Conservation (phyloP, 1,284 basidiomycete genomes). For the Limonomyces culmigenus region DNA sequence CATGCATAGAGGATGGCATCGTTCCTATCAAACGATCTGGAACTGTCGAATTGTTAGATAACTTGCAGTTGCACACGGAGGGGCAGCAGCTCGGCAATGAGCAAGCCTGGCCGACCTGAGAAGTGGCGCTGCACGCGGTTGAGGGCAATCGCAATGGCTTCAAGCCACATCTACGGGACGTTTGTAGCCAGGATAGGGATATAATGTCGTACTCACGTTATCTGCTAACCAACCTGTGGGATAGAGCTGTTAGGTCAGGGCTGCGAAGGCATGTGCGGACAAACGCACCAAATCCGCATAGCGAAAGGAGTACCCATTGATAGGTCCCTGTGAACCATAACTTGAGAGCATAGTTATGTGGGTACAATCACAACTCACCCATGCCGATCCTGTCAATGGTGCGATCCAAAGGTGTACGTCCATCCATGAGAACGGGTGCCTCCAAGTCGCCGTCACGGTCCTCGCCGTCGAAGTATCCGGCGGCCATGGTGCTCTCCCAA, state of each 20-base stretch:
- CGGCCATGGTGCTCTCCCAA: conserved; percentile 21
- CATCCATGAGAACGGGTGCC: conserved; percentile 22
- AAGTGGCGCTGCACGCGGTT: conserved; percentile 86
- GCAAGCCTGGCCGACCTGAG: conserved; percentile 26
- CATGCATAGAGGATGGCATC: conserved; percentile 69
- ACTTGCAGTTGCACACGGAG: background rate
- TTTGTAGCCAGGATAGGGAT: conserved; percentile 11
- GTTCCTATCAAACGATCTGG: conserved; percentile 60
- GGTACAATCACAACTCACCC: conserved; percentile 29
- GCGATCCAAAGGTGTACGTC: conserved; percentile 59
- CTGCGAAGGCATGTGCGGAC: background rate
- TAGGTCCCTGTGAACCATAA: conserved; percentile 37
- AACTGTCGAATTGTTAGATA: conserved; percentile 17
- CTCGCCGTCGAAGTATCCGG: conserved; percentile 21
- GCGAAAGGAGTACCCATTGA: conserved; percentile 64
- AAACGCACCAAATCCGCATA: conserved; percentile 72
- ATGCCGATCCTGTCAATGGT: conserved; percentile 85
- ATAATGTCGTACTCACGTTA: conserved; percentile 39
- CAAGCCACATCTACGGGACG: conserved; percentile 71
- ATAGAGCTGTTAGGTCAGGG: conserved; percentile 2
- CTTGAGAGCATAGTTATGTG: background rate
- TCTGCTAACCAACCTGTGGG: conserved; percentile 80
- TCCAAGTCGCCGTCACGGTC: conserved; percentile 18
- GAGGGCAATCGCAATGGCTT: conserved; percentile 78
- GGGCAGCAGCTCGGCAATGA: background rate